Conservation (phyloP, 805 yeast species). For the Schwanniomyces pseudopolymorphus region DNA sequence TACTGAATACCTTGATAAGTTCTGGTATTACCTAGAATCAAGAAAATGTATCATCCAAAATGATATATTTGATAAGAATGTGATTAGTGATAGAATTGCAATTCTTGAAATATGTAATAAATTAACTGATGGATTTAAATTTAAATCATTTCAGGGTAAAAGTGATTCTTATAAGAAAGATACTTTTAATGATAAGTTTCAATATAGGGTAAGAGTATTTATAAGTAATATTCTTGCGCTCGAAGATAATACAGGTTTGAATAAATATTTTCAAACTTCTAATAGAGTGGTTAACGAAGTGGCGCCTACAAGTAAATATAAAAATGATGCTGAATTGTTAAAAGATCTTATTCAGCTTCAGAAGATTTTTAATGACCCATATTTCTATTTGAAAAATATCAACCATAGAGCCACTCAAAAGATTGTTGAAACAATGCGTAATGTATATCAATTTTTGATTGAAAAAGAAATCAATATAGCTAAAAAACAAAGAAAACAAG, state of each 20-base stretch:
- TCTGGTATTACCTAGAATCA: constrained; percentile 41
- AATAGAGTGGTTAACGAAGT: constrained; percentile 25
- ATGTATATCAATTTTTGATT: constrained; percentile 28
- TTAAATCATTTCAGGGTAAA: constrained; percentile 17
- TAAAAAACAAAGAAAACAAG: constrained; percentile 13
- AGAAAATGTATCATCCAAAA: constrained; percentile 21
- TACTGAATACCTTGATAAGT: constrained; percentile 18
- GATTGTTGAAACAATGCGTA: constrained; percentile 21
- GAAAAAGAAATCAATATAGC: constrained; percentile 27
- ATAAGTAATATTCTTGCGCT: constrained; percentile 31
- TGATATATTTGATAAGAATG: constrained; percentile 25
- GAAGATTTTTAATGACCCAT: constrained; percentile 36
- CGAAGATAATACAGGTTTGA: constrained; percentile 46
- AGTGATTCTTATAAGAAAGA: constrained; percentile 35
- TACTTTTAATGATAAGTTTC: constrained; percentile 37
- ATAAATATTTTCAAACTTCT: constrained; percentile 35
- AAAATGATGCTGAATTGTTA: constrained; percentile 25
- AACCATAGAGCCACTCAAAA: constrained; percentile 18
- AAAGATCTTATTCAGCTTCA: constrained; percentile 31
- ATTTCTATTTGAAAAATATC: constrained; percentile 21
- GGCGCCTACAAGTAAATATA: constrained; percentile 15
- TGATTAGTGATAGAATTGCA: constrained; percentile 36
- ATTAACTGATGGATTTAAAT: constrained; percentile 31
- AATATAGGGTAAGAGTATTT: constrained; percentile 34
- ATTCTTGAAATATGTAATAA: constrained; percentile 39